Percentiles rank a stretch among this genome's conserved stretches.
phyloP scores from a whole-genome alignment of 352 stramenopile genomes.

The Achlya hypogyna region DNA sequence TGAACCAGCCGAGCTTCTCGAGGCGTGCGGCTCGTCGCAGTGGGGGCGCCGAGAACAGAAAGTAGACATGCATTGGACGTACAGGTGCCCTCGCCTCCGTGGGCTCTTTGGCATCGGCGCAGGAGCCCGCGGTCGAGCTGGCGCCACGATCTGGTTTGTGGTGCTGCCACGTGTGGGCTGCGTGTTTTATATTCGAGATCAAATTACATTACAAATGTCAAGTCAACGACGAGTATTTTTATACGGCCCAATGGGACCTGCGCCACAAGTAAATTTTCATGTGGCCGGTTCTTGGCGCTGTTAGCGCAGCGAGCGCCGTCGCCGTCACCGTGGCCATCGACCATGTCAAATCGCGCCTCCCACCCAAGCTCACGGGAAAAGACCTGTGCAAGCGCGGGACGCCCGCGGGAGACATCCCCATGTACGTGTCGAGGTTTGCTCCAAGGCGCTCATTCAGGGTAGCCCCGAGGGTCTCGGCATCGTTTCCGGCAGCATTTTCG shows the following conservation, averaged over 20 bases:
- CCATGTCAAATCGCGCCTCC: conserved; percentile 43
- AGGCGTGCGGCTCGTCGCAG: too few species aligned
- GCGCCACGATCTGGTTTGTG: not conserved
- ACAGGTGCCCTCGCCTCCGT: too few species aligned
- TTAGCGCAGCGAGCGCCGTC: conserved; percentile 50
- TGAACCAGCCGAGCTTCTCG: too few species aligned
- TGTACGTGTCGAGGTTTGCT: conserved; percentile 30
- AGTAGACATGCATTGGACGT: too few species aligned
- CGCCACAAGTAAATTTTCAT: not conserved
- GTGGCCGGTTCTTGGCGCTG: conserved; percentile 28
- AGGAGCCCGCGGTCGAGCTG: too few species aligned
- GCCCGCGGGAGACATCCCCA: conserved; percentile 73
- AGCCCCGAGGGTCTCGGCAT: conserved; percentile 84
- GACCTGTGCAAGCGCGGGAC: conserved; percentile 91
- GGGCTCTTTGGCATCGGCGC: too few species aligned
- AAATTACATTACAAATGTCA: too few species aligned
- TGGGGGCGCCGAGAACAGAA: too few species aligned
- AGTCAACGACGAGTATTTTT: too few species aligned
- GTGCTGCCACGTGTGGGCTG: not conserved
- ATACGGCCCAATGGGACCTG: too few species aligned
- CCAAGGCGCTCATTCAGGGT: not conserved
- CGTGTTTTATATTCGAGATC: not conserved
- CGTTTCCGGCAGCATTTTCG: conserved; percentile 78
- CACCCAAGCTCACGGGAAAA: conserved; percentile 82
- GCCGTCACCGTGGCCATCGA: conserved; percentile 58